Evolutionary conservation across 202 grass and related monocot genomes (phyloP).

Genomic region (Schoenoplectus triqueter): DNA sequence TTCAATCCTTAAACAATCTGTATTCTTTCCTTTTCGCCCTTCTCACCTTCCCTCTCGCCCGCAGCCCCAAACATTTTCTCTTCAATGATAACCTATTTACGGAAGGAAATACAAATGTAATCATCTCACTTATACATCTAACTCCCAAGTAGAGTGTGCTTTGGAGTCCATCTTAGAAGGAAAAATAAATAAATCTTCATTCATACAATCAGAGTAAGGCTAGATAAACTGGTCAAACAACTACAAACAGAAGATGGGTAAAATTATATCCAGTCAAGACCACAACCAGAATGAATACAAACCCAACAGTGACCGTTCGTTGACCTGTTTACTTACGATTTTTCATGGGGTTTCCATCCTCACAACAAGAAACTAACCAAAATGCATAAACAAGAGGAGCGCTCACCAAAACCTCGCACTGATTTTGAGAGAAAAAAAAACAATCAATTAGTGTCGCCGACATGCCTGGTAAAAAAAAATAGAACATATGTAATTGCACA

Average conservation of each 20-base stretch:
- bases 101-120: background rate
- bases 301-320: background rate
- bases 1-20: too few species aligned
- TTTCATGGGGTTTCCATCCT: background rate
- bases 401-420: background rate
- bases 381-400: too few species aligned
- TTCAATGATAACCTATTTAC: background rate
- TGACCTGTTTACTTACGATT: background rate
- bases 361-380: background rate
- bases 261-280: background rate
- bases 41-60: too few species aligned
- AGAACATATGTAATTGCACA: slow-evolving; percentile 13
- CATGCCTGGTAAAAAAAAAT: slow-evolving; percentile 1
- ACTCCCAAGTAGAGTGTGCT: background rate
- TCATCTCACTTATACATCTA: background rate
- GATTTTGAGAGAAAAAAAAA: background rate
- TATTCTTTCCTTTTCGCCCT: too few species aligned
- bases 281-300: background rate
- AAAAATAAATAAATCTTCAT: background rate
- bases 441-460: background rate
- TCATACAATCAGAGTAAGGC: background rate
- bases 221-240: background rate
- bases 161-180: too few species aligned
- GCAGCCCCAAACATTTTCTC: background rate
- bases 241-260: background rate